Conservation (phyloP, 2,329 filamentous ascomycete genomes). For the Apiospora aurea region DNA sequence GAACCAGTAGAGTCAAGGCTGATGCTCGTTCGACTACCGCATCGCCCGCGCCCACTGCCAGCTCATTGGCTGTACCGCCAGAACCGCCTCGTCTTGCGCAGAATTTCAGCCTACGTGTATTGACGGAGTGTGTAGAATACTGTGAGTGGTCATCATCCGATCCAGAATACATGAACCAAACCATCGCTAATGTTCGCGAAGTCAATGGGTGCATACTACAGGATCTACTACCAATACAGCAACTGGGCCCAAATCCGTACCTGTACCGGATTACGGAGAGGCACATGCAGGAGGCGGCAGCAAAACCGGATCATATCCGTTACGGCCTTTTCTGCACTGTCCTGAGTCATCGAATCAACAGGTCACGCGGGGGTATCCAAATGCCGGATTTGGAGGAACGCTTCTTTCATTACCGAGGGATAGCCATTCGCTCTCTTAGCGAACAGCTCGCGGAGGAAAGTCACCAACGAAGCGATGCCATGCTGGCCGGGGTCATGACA, state of each 20-base stretch:
- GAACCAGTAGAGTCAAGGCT: background rate
- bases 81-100: background rate
- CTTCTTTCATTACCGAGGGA: conserved; percentile 42
- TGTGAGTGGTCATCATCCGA: conserved; percentile 30
- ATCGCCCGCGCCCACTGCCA: background rate
- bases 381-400: conserved; percentile 33
- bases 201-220: conserved; percentile 42
- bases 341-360: conserved; percentile 44
- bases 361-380: conserved; percentile 29
- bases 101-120: conserved; percentile 27
- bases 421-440: conserved; percentile 42
- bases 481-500: conserved; percentile 43
- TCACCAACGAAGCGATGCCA: conserved; percentile 34
- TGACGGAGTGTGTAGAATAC: conserved; percentile 35
- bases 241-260: conserved; percentile 37
- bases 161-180: background rate
- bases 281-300: conserved; percentile 30
- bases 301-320: conserved; percentile 39
- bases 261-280: conserved; percentile 38
- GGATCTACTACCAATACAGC: conserved; percentile 33
- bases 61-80: background rate
- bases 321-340: conserved; percentile 42
- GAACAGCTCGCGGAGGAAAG: conserved; percentile 35
- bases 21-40: background rate
- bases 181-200: conserved; percentile 21